Evolutionary conservation across 768 basidiomycete genomes (phyloP), one percentile per base, ranked within the genome.

Genomic region (Amanita phalloides): DNA sequence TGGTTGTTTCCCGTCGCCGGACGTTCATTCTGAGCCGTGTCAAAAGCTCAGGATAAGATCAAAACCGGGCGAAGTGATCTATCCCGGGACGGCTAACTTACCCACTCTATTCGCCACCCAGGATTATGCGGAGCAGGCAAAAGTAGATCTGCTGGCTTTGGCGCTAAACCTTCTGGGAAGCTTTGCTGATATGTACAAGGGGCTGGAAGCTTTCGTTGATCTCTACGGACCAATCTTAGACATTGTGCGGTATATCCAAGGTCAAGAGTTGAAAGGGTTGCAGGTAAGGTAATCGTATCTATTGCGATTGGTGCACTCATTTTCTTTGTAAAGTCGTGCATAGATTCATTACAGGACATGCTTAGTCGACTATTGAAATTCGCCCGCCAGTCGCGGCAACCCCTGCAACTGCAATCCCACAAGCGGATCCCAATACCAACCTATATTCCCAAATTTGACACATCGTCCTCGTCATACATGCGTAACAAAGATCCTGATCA

Each of bases 371-470:
- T 91, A 44, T 71, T 95, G 42, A 85, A 81, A 58, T 89, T 94
- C 60, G 71, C 90, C 0, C 70, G 64, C 9, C 78, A 85, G 66
- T 72, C 79, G 0, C 86, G 96, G 35, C 76, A 71, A 48, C 91
- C 96, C 0, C 81, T 99, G 26, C 70, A 66, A 2, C 76, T 98
- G 20, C 96, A 99, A 71, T 76, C 86, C 2, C 95, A 98, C 72
- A 96, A 94, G 65, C 90, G 93, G 0, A 95, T 98, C 43, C 91
- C 96, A 4, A 97, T 99, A 58, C 81, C 92, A 3, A 79, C 92
- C 0, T 93, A 90, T 66, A 76, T 91, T 23, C 96, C 96, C 61
- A 95, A 93, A 64, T 99, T 99, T 67, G 93, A 94, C 60, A 67
- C 73, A 8, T 73, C 75, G 2, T 78, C 78, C 0, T 90, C 90